Percentiles rank a stretch among this genome's conserved stretches.
Evolutionary conservation across 208 protist genomes (phyloP).

Genomic region (Crithidia mellificae): DNA sequence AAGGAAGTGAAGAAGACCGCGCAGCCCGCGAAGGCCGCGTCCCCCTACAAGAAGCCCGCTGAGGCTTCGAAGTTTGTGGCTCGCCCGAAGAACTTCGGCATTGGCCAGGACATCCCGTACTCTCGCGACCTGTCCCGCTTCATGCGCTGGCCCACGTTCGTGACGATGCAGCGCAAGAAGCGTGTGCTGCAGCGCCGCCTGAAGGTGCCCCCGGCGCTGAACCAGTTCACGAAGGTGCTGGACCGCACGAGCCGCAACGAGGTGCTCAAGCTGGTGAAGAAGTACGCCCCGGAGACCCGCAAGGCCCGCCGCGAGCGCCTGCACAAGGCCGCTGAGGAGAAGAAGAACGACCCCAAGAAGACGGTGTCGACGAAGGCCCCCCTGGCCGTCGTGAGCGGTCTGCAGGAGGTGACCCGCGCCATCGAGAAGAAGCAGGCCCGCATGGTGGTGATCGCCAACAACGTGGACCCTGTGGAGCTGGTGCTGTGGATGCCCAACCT

Average conservation of each 20-base stretch:
- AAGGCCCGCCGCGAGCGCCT: conserved; percentile 96
- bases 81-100: conserved; percentile 89
- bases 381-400: conserved; percentile 93
- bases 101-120: conserved; percentile 94
- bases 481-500: conserved; percentile 99
- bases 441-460: conserved; percentile 99
- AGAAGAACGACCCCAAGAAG: conserved; percentile 87
- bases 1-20: conserved; percentile 87
- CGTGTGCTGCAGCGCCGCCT: conserved; percentile 97
- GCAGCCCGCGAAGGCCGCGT: conserved; percentile 70
- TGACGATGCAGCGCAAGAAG: conserved; percentile 98
- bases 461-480: conserved; percentile 99
- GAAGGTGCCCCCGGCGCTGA: conserved; percentile 93
- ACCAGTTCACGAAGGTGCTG: conserved; percentile 93
- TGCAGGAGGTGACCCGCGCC: conserved; percentile 98
- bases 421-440: conserved; percentile 99
- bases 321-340: conserved; percentile 90
- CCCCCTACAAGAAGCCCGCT: conserved; percentile 80
- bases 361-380: conserved; percentile 88
- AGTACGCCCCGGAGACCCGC: conserved; percentile 97
- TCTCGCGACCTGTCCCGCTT: conserved; percentile 97
- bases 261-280: conserved; percentile 98
- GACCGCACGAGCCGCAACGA: conserved; percentile 95
- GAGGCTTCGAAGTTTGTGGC: conserved; percentile 67
- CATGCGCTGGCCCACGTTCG: conserved; percentile 98